Conservation (phyloP, 306 rosid species). For the Carpinus viminea region DNA sequence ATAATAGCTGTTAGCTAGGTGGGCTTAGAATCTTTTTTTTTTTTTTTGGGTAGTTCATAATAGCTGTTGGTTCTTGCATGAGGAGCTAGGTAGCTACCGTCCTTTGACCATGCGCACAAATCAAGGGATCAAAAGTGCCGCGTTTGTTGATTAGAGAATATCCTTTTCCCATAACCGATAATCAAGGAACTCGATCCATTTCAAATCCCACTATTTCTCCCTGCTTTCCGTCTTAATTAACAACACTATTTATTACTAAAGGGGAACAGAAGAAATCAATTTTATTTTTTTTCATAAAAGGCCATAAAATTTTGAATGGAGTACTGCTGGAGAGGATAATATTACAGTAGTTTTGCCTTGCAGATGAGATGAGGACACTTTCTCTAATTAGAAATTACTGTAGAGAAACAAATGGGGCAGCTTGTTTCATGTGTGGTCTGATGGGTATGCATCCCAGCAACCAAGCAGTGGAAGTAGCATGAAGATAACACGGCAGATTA, state of each 20-base stretch:
- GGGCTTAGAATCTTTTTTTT: too few relatives aligned
- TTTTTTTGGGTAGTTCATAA: too few relatives aligned
- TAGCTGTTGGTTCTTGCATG: background rate
- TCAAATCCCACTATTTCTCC: background rate
- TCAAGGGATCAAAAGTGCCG: background rate
- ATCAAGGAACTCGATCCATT: background rate
- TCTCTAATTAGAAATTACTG: background rate
- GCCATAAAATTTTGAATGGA: too few relatives aligned
- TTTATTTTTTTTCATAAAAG: too few relatives aligned
- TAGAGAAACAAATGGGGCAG: conserved; percentile 17
- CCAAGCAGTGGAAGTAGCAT: conserved; percentile 14
- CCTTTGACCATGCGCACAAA: background rate
- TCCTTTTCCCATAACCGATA: background rate
- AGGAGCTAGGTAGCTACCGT: background rate
- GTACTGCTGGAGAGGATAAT: too few relatives aligned
- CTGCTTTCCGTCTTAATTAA: background rate
- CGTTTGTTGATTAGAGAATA: background rate
- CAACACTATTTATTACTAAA: too few relatives aligned
- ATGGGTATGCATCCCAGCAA: conserved; percentile 38
- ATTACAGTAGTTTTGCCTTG: too few relatives aligned
- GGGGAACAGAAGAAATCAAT: too few relatives aligned
- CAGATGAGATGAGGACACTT: background rate
- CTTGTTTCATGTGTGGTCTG: conserved; percentile 19
- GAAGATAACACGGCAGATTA: conserved; percentile 26
- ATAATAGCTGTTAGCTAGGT: too few relatives aligned